Evolutionary conservation across 73 alveolate genomes (phyloP).

Genomic region (Symbiodinium pilosum): DNA sequence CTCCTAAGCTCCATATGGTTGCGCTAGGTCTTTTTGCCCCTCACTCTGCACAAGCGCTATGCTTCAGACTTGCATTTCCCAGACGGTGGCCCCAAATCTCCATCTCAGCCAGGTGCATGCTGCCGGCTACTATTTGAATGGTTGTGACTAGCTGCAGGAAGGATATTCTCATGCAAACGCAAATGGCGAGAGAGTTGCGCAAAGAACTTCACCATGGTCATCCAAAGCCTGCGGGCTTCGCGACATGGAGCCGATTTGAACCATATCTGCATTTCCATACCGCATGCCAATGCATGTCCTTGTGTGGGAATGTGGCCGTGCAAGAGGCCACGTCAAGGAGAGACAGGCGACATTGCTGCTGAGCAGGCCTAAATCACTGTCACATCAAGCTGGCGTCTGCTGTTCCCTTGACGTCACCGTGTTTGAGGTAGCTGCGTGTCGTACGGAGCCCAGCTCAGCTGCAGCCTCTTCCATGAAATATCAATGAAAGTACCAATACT

Average conservation of each 20-base stretch:
- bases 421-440: not conserved
- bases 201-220: not conserved
- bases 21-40: no score
- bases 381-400: not conserved
- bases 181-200: not conserved
- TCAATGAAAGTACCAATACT: no score
- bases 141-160: not conserved
- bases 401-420: not conserved
- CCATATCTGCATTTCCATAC: no score
- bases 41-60: no score
- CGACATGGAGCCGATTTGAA: no score
- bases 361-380: not conserved
- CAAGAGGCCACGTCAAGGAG: conserved; percentile 15
- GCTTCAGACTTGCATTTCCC: no score
- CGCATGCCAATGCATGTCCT: no score
- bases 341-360: conserved; percentile 2
- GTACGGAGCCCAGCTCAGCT: conserved; percentile 3
- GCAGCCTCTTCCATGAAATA: not conserved
- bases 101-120: no score
- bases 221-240: no score
- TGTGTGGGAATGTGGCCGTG: not conserved
- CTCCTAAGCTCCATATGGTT: not conserved
- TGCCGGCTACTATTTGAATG: no score
- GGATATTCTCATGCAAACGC: not conserved
- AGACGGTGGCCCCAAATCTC: not conserved